Evolutionary conservation across 768 basidiomycete species (phyloP).

Genomic region (Termitomyces sp.): DNA sequence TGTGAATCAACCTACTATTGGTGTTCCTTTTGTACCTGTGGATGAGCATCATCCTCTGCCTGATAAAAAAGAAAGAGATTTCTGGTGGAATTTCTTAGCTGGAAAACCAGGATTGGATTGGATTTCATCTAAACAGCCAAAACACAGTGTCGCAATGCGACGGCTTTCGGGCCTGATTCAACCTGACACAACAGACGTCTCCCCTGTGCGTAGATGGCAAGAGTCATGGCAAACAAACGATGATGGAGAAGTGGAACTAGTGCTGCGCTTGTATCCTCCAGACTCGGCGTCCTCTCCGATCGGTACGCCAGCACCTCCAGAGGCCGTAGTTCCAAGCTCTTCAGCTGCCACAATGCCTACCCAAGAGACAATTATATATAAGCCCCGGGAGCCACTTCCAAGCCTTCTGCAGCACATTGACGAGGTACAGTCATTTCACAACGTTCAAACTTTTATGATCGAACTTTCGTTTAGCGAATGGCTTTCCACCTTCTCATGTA

Average conservation of each 20-base stretch:
- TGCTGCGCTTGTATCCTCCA: slow-evolving; percentile 29
- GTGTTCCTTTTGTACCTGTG: slow-evolving; percentile 33
- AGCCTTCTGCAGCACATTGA: slow-evolving; percentile 56
- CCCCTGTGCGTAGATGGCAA: slow-evolving; percentile 13
- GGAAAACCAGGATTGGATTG: slow-evolving; percentile 69
- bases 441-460: slow-evolving; percentile 1
- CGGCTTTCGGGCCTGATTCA: slow-evolving; percentile 24
- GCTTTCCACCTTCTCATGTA: slow-evolving; percentile 81
- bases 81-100: slow-evolving; percentile 77
- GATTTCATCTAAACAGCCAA: slow-evolving; percentile 50
- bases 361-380: slow-evolving; percentile 15
- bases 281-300: slow-evolving; percentile 40
- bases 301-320: slow-evolving; percentile 33
- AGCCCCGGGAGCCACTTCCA: slow-evolving; percentile 58
- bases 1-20: slow-evolving; percentile 56
- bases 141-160: slow-evolving; percentile 22
- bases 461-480: slow-evolving; percentile 44
- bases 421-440: slow-evolving; percentile 43
- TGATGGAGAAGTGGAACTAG: slow-evolving; percentile 41
- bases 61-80: slow-evolving; percentile 67
- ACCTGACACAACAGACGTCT: slow-evolving; percentile 26
- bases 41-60: slow-evolving; percentile 44
- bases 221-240: slow-evolving; percentile 34
- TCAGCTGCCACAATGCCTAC: not conserved
- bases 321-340: slow-evolving; percentile 10